phyloP scores from a whole-genome alignment of 2,329 filamentous ascomycete genomes.

The Camillea tinctor region DNA sequence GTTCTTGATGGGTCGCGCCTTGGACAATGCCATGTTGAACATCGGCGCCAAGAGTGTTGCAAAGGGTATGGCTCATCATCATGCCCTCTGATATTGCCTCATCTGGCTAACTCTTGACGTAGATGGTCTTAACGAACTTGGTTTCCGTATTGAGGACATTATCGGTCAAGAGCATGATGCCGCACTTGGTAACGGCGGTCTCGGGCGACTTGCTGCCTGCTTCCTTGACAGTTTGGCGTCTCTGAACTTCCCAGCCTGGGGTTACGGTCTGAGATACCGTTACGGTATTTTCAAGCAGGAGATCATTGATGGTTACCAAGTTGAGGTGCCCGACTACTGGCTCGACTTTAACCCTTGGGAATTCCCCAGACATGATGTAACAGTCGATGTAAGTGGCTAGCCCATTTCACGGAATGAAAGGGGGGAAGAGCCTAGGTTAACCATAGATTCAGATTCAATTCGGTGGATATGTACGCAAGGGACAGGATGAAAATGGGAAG shows the following conservation, averaged over 20 bases:
- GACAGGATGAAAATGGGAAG: slow-evolving; percentile 74
- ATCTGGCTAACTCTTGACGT: slow-evolving; percentile 13
- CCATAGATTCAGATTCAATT: slow-evolving; percentile 71
- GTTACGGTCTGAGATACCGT: slow-evolving; percentile 91
- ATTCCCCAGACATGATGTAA: slow-evolving; percentile 92
- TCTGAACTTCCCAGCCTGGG: slow-evolving; percentile 95
- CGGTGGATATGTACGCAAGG: slow-evolving; percentile 79
- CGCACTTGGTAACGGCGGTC: slow-evolving; percentile 90
- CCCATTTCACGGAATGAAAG: too few species aligned
- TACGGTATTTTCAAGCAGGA: slow-evolving; percentile 99
- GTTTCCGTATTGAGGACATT: slow-evolving; percentile 95
- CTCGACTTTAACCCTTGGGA: slow-evolving; percentile 99
- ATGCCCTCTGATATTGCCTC: not conserved
- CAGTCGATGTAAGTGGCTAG: slow-evolving; percentile 67
- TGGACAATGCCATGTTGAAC: slow-evolving; percentile 99
- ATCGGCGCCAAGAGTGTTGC: slow-evolving; percentile 84
- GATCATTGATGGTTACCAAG: slow-evolving; percentile 96
- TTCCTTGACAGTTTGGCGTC: slow-evolving; percentile 96
- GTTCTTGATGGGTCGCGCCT: slow-evolving; percentile 92
- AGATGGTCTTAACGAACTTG: slow-evolving; percentile 85
- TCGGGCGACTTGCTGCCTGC: slow-evolving; percentile 91
- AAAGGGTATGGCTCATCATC: slow-evolving; percentile 57
- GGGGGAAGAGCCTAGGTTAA: not conserved
- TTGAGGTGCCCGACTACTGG: slow-evolving; percentile 98
- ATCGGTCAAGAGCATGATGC: slow-evolving; percentile 95